Conservation (phyloP, 1,284 basidiomycete species). For the Fomitopsis palustris region DNA sequence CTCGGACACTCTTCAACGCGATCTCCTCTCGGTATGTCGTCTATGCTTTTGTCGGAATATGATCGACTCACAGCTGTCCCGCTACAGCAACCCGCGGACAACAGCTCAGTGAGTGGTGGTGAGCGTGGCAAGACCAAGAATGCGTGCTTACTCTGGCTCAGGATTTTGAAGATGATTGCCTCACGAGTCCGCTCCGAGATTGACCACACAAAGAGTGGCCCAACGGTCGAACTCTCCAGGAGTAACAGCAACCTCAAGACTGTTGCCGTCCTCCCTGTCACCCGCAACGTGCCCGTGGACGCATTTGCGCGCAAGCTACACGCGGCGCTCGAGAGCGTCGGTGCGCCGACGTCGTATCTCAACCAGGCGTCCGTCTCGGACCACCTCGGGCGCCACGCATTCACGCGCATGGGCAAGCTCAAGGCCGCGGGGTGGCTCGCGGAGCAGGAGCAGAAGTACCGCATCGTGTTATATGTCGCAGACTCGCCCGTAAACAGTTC, state of each 20-base stretch:
- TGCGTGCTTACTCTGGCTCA: slow-evolving; percentile 23
- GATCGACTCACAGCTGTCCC: not conserved
- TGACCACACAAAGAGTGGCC: slow-evolving; percentile 50
- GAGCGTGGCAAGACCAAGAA: not conserved
- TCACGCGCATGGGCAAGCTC: slow-evolving; percentile 91
- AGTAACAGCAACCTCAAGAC: slow-evolving; percentile 94
- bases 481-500: slow-evolving; percentile 90
- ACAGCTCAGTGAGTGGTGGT: slow-evolving; percentile 81
- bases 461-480: slow-evolving; percentile 90
- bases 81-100: slow-evolving; percentile 82
- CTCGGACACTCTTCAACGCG: slow-evolving; percentile 96
- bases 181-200: slow-evolving; percentile 86
- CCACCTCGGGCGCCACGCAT: slow-evolving; percentile 89
- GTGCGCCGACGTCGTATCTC: slow-evolving; percentile 84
- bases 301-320: slow-evolving; percentile 89
- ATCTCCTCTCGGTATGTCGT: slow-evolving; percentile 75
- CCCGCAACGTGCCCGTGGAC: slow-evolving; percentile 82
- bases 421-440: slow-evolving; percentile 93
- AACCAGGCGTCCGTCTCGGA: slow-evolving; percentile 90
- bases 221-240: slow-evolving; percentile 54
- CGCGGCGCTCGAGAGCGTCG: slow-evolving; percentile 81
- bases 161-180: slow-evolving; percentile 89
- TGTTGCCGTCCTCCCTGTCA: slow-evolving; percentile 81
- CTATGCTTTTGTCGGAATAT: not conserved
- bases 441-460: slow-evolving; percentile 90